Evolutionary conservation across 441 rosid genomes (phyloP).

Genomic region (Erodium moschatum): DNA sequence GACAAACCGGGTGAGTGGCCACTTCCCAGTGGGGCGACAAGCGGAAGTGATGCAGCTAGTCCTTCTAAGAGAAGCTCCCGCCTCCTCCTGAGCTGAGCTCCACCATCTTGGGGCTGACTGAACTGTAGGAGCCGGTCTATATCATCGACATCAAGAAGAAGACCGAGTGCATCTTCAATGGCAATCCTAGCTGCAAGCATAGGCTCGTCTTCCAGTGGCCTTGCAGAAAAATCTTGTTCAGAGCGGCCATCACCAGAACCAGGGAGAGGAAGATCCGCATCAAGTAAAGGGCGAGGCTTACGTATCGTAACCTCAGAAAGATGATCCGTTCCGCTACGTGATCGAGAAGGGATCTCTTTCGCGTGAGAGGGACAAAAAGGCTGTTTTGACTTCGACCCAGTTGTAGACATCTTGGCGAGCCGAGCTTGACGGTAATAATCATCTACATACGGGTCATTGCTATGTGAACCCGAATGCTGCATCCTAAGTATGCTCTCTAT

Average conservation of each 20-base stretch:
- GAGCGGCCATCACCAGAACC: not conserved
- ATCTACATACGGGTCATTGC: not conserved
- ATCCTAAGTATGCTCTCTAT: not conserved
- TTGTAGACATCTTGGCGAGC: not conserved
- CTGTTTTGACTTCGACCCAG: not conserved
- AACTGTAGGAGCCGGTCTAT: not conserved
- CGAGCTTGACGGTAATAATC: not conserved
- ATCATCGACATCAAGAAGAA: slow-evolving; percentile 3
- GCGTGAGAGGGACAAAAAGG: not conserved
- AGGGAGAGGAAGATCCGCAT: not conserved
- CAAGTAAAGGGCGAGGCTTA: not conserved
- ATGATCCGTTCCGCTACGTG: not conserved
- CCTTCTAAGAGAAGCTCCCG: slow-evolving; percentile 1
- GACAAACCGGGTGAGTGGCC: not conserved
- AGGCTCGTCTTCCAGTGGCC: slow-evolving; percentile 5
- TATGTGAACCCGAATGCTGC: not conserved
- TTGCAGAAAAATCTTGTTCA: not conserved
- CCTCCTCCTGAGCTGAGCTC: slow-evolving; percentile 1
- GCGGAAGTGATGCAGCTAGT: not conserved
- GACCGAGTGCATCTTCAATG: not conserved
- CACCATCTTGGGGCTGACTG: not conserved
- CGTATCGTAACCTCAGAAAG: not conserved
- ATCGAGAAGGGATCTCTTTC: not conserved
- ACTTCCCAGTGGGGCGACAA: not conserved
- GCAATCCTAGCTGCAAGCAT: not conserved